These are phyloP conservation scores for Neurospora africana DNA, from an alignment of 495 filamentous ascomycete genomes.

Conservation along the genomic window DNA sequence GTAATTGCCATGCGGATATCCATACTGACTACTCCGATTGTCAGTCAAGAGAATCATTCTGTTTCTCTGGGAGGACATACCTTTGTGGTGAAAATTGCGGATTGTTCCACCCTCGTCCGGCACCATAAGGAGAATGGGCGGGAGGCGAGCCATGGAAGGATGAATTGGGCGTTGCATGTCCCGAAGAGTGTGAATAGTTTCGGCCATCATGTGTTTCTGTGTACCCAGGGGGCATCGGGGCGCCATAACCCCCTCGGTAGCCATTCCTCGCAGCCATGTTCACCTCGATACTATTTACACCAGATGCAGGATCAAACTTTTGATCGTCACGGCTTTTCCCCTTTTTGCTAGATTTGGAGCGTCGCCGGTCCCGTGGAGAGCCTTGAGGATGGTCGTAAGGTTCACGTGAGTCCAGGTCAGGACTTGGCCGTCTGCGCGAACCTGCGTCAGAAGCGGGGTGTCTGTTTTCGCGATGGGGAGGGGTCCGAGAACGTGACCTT, in stretches of 20 bases:
- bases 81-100: slow-evolving; percentile 49
- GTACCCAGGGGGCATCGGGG: slow-evolving; percentile 21
- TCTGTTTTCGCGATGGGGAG: slow-evolving; percentile 19
- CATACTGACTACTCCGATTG: slow-evolving; percentile 42
- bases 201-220: slow-evolving; percentile 26
- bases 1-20: slow-evolving; percentile 45
- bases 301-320: slow-evolving; percentile 28
- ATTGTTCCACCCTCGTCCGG: slow-evolving; percentile 47
- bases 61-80: slow-evolving; percentile 32
- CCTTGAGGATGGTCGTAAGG: slow-evolving; percentile 18
- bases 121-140: slow-evolving; percentile 53
- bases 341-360: slow-evolving; percentile 26
- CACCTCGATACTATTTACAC: slow-evolving; percentile 39
- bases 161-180: slow-evolving; percentile 45
- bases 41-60: slow-evolving; percentile 9
- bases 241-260: slow-evolving; percentile 29
- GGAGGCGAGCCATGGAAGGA: slow-evolving; percentile 61
- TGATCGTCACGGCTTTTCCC: slow-evolving; percentile 26
- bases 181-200: slow-evolving; percentile 47
- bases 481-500: slow-evolving; percentile 23
- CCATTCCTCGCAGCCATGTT: slow-evolving; percentile 32
- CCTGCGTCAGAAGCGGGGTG: slow-evolving; percentile 25
- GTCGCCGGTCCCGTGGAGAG: slow-evolving; percentile 27
- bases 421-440: slow-evolving; percentile 23
- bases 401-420: slow-evolving; percentile 19